A percentile compares a stretch with the other conserved stretches of the same genome.
Evolutionary conservation across 1,139 yeast species (phyloP).

Genomic region (Yamadazyma pseudoaaseri): DNA sequence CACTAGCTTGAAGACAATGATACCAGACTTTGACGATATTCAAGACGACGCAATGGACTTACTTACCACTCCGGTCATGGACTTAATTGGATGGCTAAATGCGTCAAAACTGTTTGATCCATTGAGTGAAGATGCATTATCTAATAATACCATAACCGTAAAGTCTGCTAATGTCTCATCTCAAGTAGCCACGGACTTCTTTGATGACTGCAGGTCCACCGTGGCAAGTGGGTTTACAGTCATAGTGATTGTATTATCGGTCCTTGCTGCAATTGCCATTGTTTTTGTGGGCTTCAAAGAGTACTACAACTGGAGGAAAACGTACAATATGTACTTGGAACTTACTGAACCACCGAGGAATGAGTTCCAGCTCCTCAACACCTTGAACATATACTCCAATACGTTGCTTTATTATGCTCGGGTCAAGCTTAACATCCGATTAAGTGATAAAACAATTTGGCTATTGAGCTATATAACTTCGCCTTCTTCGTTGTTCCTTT

Average conservation of each 20-base stretch:
- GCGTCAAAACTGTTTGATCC: conserved; percentile 7
- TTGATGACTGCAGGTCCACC: conserved; percentile 4
- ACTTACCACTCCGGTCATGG: conserved; percentile 20
- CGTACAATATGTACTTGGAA: conserved; percentile 25
- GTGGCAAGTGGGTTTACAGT: conserved; percentile 8
- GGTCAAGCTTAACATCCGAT: conserved; percentile 1
- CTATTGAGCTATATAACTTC: conserved; percentile 49
- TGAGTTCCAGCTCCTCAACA: conserved; percentile 12
- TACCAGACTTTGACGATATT: conserved; percentile 59
- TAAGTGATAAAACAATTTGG: conserved; percentile 34
- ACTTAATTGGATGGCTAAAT: conserved; percentile 17
- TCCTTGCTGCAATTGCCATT: conserved; percentile 26
- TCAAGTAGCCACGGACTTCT: conserved; percentile 16
- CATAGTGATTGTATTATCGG: conserved; percentile 22
- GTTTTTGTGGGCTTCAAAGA: conserved; percentile 46
- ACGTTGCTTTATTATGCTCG: conserved; percentile 15
- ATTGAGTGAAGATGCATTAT: background rate
- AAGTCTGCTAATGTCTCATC: conserved; percentile 17
- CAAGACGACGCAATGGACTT: conserved; percentile 30
- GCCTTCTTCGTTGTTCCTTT: conserved; percentile 39
- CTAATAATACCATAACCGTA: conserved; percentile 9
- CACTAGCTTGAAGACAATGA: conserved; percentile 37
- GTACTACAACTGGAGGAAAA: conserved; percentile 48
- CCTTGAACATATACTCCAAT: conserved; percentile 20
- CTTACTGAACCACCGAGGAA: conserved; percentile 2